Conservation (phyloP, 2,329 filamentous ascomycete genomes). For the Claviceps paspali region DNA sequence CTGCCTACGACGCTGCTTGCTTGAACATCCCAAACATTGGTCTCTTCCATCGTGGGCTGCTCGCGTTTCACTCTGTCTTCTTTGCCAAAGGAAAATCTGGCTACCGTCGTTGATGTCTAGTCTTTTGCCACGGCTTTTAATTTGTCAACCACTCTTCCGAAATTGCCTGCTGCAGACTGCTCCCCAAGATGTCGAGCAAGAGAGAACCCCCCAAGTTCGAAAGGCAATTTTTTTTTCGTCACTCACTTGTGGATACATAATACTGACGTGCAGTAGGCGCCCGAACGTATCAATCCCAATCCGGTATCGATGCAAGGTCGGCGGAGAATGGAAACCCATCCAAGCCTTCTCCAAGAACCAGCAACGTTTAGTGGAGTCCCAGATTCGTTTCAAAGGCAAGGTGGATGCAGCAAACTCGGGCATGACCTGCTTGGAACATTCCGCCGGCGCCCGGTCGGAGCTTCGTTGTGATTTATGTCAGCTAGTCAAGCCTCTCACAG, state of each 20-base stretch:
- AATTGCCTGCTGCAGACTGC: no score
- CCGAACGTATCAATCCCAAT: not conserved
- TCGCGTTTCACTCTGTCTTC: no score
- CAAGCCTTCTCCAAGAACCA: constrained; percentile 19
- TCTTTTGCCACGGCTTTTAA: no score
- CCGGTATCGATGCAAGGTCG: constrained; percentile 19
- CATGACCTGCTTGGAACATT: constrained; percentile 23
- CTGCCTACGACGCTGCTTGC: not conserved
- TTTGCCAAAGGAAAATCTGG: no score
- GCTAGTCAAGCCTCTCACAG: constrained; percentile 11
- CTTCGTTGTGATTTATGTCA: constrained; percentile 18
- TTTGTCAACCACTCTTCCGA: no score
- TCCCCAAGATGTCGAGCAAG: not conserved
- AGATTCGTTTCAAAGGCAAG: constrained; percentile 3
- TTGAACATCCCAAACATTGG: not conserved
- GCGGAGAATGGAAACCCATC: constrained; percentile 20
- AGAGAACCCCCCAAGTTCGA: not conserved
- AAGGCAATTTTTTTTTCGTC: not conserved
- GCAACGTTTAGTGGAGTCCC: constrained; percentile 12
- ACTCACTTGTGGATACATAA: not conserved
- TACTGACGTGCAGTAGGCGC: not conserved
- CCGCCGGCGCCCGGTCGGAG: constrained; percentile 11
- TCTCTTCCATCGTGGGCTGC: not conserved
- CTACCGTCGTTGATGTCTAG: no score
- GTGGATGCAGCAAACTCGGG: constrained; percentile 18